Percentiles rank a stretch among this genome's conserved stretches.
These are phyloP conservation scores for Aureobasidium sp. DNA, from an alignment of 2,329 filamentous ascomycete genomes.

Conservation along the genomic window DNA sequence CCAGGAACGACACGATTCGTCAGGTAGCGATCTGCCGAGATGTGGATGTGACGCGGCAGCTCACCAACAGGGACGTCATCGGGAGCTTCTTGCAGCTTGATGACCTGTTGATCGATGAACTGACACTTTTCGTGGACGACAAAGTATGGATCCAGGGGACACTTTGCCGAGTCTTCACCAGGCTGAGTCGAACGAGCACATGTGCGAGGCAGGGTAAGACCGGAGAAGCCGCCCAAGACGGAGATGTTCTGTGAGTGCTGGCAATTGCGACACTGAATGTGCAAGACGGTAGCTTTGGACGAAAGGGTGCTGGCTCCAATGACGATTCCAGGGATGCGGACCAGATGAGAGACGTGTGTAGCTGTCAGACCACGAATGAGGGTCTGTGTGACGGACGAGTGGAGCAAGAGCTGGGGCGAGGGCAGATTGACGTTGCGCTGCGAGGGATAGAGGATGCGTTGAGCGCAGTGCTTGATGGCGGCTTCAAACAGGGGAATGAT, in stretches of 20 bases:
- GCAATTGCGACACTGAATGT: constrained; percentile 85
- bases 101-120: constrained; percentile 96
- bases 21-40: constrained; percentile 92
- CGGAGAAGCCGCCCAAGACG: constrained; percentile 79
- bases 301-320: constrained; percentile 96
- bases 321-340: constrained; percentile 92
- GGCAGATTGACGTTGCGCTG: constrained; percentile 63
- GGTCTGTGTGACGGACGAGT: constrained; percentile 83
- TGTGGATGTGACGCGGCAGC: constrained; percentile 85
- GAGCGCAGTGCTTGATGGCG: constrained; percentile 84
- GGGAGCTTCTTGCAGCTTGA: constrained; percentile 95
- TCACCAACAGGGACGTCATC: constrained; percentile 97
- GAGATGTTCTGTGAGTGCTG: constrained; percentile 62
- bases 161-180: constrained; percentile 65
- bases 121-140: constrained; percentile 88
- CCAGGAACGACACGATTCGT: constrained; percentile 94
- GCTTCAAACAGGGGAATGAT: constrained; percentile 94
- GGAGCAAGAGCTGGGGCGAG: constrained; percentile 88
- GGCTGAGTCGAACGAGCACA: constrained; percentile 54
- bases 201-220: constrained; percentile 72
- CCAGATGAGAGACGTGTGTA: constrained; percentile 85
- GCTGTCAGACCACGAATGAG: constrained; percentile 93
- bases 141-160: constrained; percentile 91
- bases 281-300: constrained; percentile 82
- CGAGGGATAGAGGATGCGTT: constrained; percentile 84